These are phyloP conservation scores for Actinomucor elegans DNA, from an alignment of 371 early-diverging fungal genomes.

Conservation along the genomic window DNA sequence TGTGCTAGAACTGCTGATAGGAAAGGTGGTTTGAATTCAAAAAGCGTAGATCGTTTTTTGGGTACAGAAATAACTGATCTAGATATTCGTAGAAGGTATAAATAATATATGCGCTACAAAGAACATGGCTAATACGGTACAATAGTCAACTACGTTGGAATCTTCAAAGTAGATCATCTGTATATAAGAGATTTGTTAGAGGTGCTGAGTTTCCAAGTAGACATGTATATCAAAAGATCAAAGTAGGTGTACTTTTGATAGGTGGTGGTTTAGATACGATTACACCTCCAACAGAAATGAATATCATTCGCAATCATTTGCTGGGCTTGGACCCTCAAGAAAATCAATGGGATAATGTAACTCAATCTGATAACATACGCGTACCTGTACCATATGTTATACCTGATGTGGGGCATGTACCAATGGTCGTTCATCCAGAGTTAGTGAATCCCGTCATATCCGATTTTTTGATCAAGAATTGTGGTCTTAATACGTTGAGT, in stretches of 20 bases:
- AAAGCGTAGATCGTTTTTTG: slow-evolving; percentile 62
- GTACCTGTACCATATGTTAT: slow-evolving; percentile 60
- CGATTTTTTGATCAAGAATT: slow-evolving; percentile 65
- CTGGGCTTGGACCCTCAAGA: slow-evolving; percentile 26
- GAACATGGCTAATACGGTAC: background rate
- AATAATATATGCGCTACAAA: background rate
- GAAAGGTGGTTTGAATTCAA: slow-evolving; percentile 59
- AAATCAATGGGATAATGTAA: slow-evolving; percentile 17
- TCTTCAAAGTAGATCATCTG: slow-evolving; percentile 50
- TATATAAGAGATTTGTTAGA: slow-evolving; percentile 51
- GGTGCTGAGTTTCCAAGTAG: slow-evolving; percentile 54
- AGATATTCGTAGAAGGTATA: slow-evolving; percentile 39
- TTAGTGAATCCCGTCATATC: slow-evolving; percentile 65
- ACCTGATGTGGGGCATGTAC: slow-evolving; percentile 63
- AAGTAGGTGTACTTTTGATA: slow-evolving; percentile 59
- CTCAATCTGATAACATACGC: slow-evolving; percentile 22
- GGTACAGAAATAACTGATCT: slow-evolving; percentile 38
- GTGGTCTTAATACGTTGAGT: slow-evolving; percentile 56
- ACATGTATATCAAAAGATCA: slow-evolving; percentile 48
- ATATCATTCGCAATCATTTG: slow-evolving; percentile 46
- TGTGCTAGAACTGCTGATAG: slow-evolving; percentile 59
- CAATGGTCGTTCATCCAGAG: slow-evolving; percentile 69
- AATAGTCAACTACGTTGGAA: slow-evolving; percentile 69
- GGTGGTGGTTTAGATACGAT: slow-evolving; percentile 59
- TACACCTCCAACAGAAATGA: slow-evolving; percentile 47